These are phyloP conservation scores for Datisca glomerata DNA, from an alignment of 306 rosid genomes.

Conservation along the genomic window DNA sequence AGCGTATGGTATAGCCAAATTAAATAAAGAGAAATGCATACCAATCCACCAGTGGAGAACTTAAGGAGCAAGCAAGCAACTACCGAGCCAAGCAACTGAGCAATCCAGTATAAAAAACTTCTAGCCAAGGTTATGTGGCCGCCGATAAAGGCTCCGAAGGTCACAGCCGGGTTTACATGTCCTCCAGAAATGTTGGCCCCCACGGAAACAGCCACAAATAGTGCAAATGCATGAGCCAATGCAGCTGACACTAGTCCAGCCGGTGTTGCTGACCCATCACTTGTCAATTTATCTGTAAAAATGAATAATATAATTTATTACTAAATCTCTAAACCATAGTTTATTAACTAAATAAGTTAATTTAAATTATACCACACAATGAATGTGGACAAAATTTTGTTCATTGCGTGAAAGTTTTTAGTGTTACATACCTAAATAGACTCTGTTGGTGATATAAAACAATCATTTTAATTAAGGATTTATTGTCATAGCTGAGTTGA, in stretches of 20 bases:
- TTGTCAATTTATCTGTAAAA: not conserved
- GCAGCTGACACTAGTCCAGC: constrained; percentile 62
- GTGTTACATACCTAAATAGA: too few species aligned
- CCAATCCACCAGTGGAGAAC: constrained; percentile 60
- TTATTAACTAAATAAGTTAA: too few species aligned
- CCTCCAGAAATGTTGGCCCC: constrained; percentile 77
- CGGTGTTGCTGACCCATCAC: constrained; percentile 43
- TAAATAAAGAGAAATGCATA: too few species aligned
- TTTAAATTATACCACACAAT: too few species aligned
- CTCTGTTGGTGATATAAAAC: too few species aligned
- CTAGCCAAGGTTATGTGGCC: constrained; percentile 57
- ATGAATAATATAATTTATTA: too few species aligned
- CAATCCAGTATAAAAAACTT: constrained; percentile 61
- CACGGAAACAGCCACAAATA: constrained; percentile 61
- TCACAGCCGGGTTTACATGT: constrained; percentile 75
- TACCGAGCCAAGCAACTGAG: constrained; percentile 71
- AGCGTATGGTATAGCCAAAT: too few species aligned
- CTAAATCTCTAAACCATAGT: too few species aligned
- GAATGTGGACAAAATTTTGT: too few species aligned
- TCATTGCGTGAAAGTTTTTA: too few species aligned
- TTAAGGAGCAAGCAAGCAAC: constrained; percentile 71
- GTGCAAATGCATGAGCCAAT: constrained; percentile 53
- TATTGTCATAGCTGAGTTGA: too few species aligned
- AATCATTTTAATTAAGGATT: too few species aligned
- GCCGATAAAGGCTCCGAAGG: constrained; percentile 67